Evolutionary conservation across 805 yeast genomes (phyloP), one percentile per base, ranked within the genome.

Genomic region (Wickerhamomyces xylosicus): DNA sequence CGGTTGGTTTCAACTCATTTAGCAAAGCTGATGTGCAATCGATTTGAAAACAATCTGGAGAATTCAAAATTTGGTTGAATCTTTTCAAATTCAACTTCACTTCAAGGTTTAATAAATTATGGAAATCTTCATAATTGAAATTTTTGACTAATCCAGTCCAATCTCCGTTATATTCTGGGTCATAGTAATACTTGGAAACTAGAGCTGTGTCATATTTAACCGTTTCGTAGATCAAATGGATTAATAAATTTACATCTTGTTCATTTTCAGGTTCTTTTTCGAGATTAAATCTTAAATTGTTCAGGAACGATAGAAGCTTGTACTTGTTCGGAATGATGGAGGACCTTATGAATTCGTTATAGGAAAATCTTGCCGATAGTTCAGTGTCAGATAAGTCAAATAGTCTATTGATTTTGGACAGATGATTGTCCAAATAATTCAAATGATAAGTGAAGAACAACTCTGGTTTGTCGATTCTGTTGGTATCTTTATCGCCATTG

Each of bases 371-470:
- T 28, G 50, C 49, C 3, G 54, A 40, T 4, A 49, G 51, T 33
- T 48, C 59, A 20, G 47, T 54, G 14, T 37, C 36, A 17, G 37
- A 40, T 36, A 73, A 64, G 11, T 62, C 61, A 38, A 72, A 61
- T 2, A 69, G 54, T 25, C 61, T 50, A 27, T 63, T 64, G 31
- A 76, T 56, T 20, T 62, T 56, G 29, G 58, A 50, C 16, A 72
- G 38, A 38, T 73, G 66, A 19, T 52, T 50, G 8, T 58, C 50
- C 25, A 76, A 47, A 43, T 72, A 74, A 29, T 63, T 64, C 45
- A 71, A 69, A n/a, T 67, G 56, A 43, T 65, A 76, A 17, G 58
- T 59, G 43, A 72, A 64, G 25, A 76, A 73, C 60, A 73, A 64
- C 48, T 76, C 79, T 35, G 74, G 77, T 43, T 62, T 67, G 32